Evolutionary conservation across 345 rosid species (phyloP).

Genomic region (Gossypium anomalum): DNA sequence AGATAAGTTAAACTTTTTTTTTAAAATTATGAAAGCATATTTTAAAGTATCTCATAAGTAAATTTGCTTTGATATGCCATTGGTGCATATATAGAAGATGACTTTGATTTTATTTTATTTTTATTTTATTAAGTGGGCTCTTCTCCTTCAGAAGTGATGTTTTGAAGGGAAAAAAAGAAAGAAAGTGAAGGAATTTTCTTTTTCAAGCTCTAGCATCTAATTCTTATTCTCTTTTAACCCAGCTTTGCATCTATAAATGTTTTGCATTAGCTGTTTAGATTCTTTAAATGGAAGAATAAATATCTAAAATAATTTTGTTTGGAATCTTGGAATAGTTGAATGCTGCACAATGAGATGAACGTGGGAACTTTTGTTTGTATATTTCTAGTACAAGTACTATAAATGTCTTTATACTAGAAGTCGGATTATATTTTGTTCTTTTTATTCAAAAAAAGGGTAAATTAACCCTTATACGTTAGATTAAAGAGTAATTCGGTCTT

Average conservation of each 20-base stretch:
- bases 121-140: neutral
- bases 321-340: neutral
- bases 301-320: neutral
- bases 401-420: no score
- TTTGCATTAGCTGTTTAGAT: neutral
- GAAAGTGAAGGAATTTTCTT: neutral
- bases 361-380: neutral
- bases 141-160: neutral
- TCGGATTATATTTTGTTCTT: no score
- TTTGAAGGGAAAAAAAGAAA: neutral
- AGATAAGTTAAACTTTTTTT: no score
- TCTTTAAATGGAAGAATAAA: neutral
- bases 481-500: rapidly evolving
- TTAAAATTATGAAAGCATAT: no score
- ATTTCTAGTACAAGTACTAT: no score
- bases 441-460: no score
- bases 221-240: neutral
- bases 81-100: neutral
- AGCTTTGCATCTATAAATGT: conserved; percentile 6
- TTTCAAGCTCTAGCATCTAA: conserved; percentile 2
- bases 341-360: neutral
- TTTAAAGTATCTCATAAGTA: neutral
- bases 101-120: no score
- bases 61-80: neutral
- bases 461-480: rapidly evolving